Evolutionary conservation across 306 rosid genomes (phyloP).

Genomic region (Trichosanthes cucumerina): DNA sequence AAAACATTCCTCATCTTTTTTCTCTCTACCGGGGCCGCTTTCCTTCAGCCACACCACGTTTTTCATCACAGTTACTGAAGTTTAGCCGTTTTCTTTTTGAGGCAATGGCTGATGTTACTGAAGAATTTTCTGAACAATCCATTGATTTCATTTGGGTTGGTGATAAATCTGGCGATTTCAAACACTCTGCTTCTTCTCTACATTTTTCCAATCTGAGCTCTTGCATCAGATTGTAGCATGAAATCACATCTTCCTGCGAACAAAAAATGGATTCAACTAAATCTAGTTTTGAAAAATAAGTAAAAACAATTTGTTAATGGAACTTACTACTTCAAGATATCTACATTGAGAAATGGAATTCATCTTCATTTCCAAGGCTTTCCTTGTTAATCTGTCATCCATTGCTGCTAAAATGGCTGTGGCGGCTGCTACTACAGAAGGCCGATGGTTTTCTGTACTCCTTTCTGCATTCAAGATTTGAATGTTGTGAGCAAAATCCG

Average conservation of each 20-base stretch:
- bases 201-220: conserved; percentile 27
- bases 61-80: conserved; percentile 26
- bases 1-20: conserved; percentile 7
- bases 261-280: neutral
- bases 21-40: conserved; percentile 28
- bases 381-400: conserved; percentile 39
- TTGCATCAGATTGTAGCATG: conserved; percentile 40
- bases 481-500: neutral
- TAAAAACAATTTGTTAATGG: neutral
- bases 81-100: conserved; percentile 49
- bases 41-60: conserved; percentile 15
- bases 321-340: conserved; percentile 48
- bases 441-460: conserved; percentile 43
- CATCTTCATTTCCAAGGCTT: conserved; percentile 44
- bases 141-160: conserved; percentile 17
- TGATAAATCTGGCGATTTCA: conserved; percentile 25
- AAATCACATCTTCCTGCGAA: conserved; percentile 46
- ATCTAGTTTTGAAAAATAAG: neutral
- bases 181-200: conserved; percentile 14
- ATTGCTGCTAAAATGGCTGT: conserved; percentile 53
- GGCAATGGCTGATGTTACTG: conserved; percentile 24
- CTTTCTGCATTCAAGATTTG: conserved; percentile 34
- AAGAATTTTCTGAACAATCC: conserved; percentile 25
- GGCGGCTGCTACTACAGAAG: conserved; percentile 75
- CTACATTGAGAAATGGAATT: conserved; percentile 30